Evolutionary conservation across 257 asterid species (phyloP), one percentile per base, ranked within the genome.

Genomic region (Euphrasia confusa): DNA sequence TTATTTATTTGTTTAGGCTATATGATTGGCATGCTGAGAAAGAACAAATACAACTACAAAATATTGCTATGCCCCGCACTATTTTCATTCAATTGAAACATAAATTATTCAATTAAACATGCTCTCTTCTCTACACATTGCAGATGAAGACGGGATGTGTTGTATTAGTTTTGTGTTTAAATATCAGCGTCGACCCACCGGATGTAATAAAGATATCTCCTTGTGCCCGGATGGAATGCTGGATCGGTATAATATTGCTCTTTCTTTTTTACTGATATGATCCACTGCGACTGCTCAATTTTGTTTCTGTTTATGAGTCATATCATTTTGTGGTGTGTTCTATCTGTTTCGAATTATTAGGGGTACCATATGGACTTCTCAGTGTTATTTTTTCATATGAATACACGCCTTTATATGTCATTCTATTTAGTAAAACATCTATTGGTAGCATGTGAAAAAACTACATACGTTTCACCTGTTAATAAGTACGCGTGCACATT

Each of bases 101-200:
- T 9, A 9, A 53, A 21, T 53, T 49, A 66, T 54, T 62, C 35
- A 52, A 21, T 28, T 15, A 54, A 49, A 47, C 21, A 18, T 50
- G 60, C 54, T 68, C 44, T 68, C 58, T 44, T 58, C 33, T 30
- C 58, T 17, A 18, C 3, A 75, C 50, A 61, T 77, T 79, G 89
- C 97, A 93, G 99, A 93, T 89, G 97, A 89, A 93, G 83, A 93
- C 97, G 18, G 97, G 97, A 74, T 93, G 99, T 65, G 97, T 89
- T 76, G 99, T 96, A 74, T 91, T 93, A 66, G 99, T 93, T 61
- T 60, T 93, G 70, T 93, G 99, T 78, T 78, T 93, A 78, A 93
- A 93, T 86, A 89, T 89, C 73, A 81, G 90, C 35, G 92, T 93
- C 53, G 97, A 93, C 69, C 99, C 99, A 27, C 99, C 99, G 69